These are phyloP conservation scores for Balakata baccata DNA, from an alignment of 345 rosid genomes.

Conservation along the genomic window DNA sequence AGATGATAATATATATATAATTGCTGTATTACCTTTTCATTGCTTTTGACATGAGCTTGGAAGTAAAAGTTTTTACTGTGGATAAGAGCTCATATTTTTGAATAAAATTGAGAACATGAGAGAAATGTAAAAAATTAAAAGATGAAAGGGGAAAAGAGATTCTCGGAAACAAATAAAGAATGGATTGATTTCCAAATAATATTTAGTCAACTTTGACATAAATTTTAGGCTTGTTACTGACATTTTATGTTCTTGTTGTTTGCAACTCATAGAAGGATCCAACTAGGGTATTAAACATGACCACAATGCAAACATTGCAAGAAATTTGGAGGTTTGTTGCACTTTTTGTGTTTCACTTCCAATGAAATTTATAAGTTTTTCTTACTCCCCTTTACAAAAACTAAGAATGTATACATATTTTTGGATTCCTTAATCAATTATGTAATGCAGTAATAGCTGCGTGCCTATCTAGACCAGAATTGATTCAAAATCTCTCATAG, in stretches of 20 bases:
- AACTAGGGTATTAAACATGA: constrained; percentile 67
- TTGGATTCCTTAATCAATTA: not conserved
- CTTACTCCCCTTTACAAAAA: not conserved
- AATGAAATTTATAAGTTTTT: not conserved
- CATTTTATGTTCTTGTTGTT: not conserved
- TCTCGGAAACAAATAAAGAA: no score
- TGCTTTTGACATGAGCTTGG: not conserved
- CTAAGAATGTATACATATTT: not conserved
- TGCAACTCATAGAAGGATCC: constrained; percentile 59
- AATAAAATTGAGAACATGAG: not conserved
- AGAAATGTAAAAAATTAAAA: not conserved
- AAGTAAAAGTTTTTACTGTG: not conserved
- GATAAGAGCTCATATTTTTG: not conserved
- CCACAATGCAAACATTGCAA: constrained; percentile 59
- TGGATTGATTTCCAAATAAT: not conserved
- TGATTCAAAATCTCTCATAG: no score
- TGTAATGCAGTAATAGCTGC: no score
- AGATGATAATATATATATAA: not conserved
- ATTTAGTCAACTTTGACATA: not conserved
- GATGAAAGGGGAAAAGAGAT: not conserved
- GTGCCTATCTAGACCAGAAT: not conserved
- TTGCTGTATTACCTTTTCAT: not conserved
- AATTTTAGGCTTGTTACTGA: not conserved
- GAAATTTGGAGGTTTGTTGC: constrained; percentile 80
- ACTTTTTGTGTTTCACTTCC: not conserved